Conservation (phyloP, 2,329 filamentous ascomycete species). For the Trichoderma sp. region DNA sequence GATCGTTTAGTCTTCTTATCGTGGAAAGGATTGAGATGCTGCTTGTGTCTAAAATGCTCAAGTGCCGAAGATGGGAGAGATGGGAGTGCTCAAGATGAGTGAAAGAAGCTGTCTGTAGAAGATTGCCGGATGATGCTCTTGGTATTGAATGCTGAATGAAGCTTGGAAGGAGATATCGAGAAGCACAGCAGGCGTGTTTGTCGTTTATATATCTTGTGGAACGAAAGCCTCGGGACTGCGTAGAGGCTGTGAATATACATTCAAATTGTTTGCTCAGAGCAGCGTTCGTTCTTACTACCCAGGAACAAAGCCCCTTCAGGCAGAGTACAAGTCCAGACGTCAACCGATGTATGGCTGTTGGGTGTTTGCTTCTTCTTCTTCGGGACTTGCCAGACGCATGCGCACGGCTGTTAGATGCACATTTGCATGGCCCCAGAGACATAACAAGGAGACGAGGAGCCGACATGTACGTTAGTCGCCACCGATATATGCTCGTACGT, state of each 20-base stretch:
- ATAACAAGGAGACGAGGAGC: slow-evolving; percentile 3
- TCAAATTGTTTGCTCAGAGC: slow-evolving; percentile 16
- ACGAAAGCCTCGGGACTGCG: slow-evolving; percentile 13
- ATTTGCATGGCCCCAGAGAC: slow-evolving; percentile 3
- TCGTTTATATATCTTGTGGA: slow-evolving; percentile 20
- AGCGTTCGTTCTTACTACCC: slow-evolving; percentile 15
- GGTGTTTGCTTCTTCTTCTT: slow-evolving; percentile 19
- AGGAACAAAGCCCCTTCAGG: slow-evolving; percentile 17
- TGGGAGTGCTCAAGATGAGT: background rate
- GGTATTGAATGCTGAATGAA: slow-evolving; percentile 8
- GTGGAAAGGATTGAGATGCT: background rate
- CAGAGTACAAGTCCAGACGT: slow-evolving; percentile 18
- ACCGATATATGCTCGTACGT: slow-evolving; percentile 7
- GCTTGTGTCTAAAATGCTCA: background rate
- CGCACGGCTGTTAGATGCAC: slow-evolving; percentile 16
- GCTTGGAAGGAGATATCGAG: slow-evolving; percentile 11
- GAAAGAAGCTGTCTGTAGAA: background rate
- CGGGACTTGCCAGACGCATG: slow-evolving; percentile 14
- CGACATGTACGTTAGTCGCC: slow-evolving; percentile 18
- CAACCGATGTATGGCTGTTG: slow-evolving; percentile 22
- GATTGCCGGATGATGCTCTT: background rate
- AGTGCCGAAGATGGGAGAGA: background rate
- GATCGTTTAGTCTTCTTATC: background rate
- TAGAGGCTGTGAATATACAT: slow-evolving; percentile 19
- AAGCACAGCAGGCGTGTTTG: slow-evolving; percentile 13